Evolutionary conservation across 1,284 basidiomycete genomes (phyloP).

Genomic region (Microbotryum silenes-acaulis): DNA sequence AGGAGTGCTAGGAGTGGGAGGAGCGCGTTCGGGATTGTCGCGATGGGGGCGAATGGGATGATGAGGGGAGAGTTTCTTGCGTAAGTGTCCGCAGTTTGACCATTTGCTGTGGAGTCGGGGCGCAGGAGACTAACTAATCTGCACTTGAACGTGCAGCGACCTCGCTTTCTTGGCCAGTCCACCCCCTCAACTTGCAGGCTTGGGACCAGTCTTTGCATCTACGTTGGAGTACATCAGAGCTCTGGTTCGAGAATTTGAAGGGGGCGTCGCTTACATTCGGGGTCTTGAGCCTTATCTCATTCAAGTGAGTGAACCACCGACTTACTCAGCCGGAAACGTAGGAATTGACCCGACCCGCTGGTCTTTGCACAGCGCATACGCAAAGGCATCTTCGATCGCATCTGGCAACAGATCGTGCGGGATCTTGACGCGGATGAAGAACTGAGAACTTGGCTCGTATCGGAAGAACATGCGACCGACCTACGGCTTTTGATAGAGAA

Average conservation of each 20-base stretch:
- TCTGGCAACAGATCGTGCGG: constrained; percentile 1
- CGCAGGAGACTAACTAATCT: too few relatives aligned
- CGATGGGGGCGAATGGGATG: not conserved
- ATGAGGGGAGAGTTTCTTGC: not conserved
- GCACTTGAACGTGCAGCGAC: not conserved
- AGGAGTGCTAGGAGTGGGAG: constrained; percentile 4
- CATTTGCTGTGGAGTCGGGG: not conserved
- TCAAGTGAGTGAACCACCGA: not conserved
- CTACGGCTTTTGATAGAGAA: constrained; percentile 1
- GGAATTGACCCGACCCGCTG: not conserved
- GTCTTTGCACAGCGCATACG: constrained; percentile 2
- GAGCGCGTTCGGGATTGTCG: not conserved
- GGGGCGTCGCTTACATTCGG: constrained; percentile 6
- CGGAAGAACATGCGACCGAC: not conserved
- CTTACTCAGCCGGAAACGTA: too few relatives aligned
- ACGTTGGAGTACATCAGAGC: not conserved
- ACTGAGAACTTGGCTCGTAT: not conserved
- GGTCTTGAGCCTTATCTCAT: constrained; percentile 4
- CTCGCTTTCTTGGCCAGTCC: constrained; percentile 5
- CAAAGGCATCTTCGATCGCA: constrained; percentile 6
- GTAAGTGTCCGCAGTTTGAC: not conserved
- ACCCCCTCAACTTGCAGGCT: not conserved
- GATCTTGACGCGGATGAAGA: not conserved
- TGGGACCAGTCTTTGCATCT: not conserved
- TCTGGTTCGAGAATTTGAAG: constrained; percentile 2